Percentiles rank a stretch among this genome's conserved stretches.
These are phyloP conservation scores for Starmerella kuoi DNA, from an alignment of 805 yeast species.

Conservation along the genomic window DNA sequence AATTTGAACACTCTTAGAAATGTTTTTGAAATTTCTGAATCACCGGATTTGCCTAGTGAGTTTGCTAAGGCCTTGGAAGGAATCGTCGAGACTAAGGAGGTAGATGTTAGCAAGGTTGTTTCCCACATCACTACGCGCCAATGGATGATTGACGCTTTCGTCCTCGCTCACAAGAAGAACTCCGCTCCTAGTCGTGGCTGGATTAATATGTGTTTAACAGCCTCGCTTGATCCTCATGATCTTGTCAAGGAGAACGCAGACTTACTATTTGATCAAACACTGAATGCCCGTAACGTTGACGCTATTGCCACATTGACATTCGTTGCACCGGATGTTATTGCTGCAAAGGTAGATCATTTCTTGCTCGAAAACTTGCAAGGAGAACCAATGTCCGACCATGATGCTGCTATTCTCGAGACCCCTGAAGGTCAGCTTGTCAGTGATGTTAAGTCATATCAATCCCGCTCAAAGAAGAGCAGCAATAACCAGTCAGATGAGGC, in stretches of 20 bases:
- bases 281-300: conserved; percentile 24
- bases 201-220: conserved; percentile 60
- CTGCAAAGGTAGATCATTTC: conserved; percentile 39
- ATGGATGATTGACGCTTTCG: conserved; percentile 32
- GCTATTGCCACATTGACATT: conserved; percentile 37
- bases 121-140: conserved; percentile 1
- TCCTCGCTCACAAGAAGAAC: conserved; percentile 35
- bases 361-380: conserved; percentile 37
- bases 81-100: neutral
- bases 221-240: conserved; percentile 51
- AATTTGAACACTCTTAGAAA: conserved; percentile 1
- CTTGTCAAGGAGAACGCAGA: conserved; percentile 32
- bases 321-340: conserved; percentile 44
- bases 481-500: conserved; percentile 38
- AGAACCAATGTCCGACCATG: conserved; percentile 35
- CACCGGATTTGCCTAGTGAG: neutral
- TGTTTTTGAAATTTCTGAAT: neutral
- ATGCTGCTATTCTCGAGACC: conserved; percentile 54
- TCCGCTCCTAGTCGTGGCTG: conserved; percentile 45
- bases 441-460: conserved; percentile 29
- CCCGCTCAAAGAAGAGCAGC: conserved; percentile 1
- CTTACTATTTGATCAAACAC: conserved; percentile 23
- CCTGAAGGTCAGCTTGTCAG: conserved; percentile 46
- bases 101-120: conserved; percentile 8
- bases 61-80: neutral